Conservation (phyloP, 352 stramenopile species). For the Aphanomyces stellatus region DNA sequence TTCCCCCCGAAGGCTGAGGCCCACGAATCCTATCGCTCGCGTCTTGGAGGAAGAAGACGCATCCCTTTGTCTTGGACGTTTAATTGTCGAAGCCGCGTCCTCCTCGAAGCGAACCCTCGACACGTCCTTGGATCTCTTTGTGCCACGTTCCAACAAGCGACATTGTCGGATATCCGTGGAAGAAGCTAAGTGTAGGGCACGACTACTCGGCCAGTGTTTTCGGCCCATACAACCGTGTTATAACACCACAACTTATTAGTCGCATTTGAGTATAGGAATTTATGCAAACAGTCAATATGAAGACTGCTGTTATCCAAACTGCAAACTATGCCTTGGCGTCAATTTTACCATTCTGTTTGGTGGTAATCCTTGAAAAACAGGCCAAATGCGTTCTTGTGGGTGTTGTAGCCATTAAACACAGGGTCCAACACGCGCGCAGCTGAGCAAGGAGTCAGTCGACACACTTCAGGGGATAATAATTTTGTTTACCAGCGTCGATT, state of each 20-base stretch:
- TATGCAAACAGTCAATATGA: too few species aligned
- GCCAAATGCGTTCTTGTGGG: constrained; percentile 50
- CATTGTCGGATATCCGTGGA: neutral
- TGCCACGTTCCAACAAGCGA: too few species aligned
- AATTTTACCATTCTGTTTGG: constrained; percentile 85
- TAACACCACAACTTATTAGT: neutral
- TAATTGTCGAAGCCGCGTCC: too few species aligned
- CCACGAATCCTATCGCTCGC: too few species aligned
- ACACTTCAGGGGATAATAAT: neutral
- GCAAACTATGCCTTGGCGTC: too few species aligned
- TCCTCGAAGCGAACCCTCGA: too few species aligned
- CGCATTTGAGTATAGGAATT: neutral
- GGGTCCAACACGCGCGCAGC: constrained; percentile 92
- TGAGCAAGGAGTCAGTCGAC: neutral
- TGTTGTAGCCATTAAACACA: constrained; percentile 86
- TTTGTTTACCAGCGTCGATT: constrained; percentile 75
- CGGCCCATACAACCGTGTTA: neutral
- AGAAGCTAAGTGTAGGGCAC: neutral
- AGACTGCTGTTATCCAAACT: too few species aligned
- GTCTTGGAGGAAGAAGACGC: too few species aligned
- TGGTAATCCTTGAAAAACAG: constrained; percentile 88
- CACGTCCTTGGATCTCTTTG: too few species aligned
- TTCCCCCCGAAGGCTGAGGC: too few species aligned
- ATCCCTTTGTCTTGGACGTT: too few species aligned
- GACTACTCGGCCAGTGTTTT: neutral